Evolutionary conservation across 331 rosid genomes (phyloP).

Genomic region (Quercus lobata): DNA sequence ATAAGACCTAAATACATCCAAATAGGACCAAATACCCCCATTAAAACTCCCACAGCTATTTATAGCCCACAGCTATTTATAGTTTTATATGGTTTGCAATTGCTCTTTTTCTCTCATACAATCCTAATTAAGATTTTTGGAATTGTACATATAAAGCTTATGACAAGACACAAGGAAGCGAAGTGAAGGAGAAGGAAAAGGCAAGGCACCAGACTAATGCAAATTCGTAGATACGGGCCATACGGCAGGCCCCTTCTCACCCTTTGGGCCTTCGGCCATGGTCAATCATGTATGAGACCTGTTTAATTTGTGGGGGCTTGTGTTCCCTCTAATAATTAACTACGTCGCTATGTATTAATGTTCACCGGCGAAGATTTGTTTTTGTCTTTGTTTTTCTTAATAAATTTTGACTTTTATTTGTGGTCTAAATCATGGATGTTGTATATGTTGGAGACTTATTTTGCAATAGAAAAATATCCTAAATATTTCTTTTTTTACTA

Average conservation of each 20-base stretch:
- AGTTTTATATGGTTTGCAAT: not conserved
- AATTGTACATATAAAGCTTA: conserved; percentile 30
- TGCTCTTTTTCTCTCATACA: not conserved
- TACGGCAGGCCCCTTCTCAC: too few relatives aligned
- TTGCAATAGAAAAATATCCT: too few relatives aligned
- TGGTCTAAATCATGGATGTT: not conserved
- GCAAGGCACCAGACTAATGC: conserved; percentile 41
- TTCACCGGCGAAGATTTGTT: not conserved
- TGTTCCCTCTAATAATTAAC: not conserved
- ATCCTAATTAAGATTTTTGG: not conserved
- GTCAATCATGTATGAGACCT: not conserved
- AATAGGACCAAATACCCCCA: not conserved
- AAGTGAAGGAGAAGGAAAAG: conserved; percentile 83
- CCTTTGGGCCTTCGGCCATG: not conserved
- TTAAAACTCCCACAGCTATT: not conserved
- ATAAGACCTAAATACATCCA: too few relatives aligned
- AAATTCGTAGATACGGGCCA: not conserved
- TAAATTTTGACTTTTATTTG: not conserved
- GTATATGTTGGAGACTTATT: too few relatives aligned
- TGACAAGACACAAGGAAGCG: conserved; percentile 83
- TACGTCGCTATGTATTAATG: not conserved
- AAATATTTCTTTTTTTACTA: too few relatives aligned
- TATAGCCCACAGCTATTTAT: not conserved
- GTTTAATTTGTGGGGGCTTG: not conserved
- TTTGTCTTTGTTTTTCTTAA: not conserved